A percentile compares a stretch with the other conserved stretches of the same genome.
phyloP scores from a whole-genome alignment of 305 asterid genomes.

The Coffea humblotiana region DNA sequence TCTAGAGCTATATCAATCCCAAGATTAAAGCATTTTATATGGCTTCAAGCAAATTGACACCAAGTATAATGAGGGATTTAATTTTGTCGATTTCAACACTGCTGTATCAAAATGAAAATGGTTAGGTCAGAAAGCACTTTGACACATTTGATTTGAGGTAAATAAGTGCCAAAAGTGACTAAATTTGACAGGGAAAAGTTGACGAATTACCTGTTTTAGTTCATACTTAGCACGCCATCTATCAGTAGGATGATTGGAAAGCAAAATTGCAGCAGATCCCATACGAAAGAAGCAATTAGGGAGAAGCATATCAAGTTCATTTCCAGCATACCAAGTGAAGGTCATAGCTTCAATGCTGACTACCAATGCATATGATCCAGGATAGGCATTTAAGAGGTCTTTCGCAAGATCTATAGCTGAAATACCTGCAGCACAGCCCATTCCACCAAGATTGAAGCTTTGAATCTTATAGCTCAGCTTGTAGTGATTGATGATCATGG shows the following conservation, averaged over 20 bases:
- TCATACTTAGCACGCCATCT: slow-evolving; percentile 64
- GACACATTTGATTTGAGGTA: background rate
- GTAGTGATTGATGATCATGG: slow-evolving; percentile 69
- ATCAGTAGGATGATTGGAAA: slow-evolving; percentile 45
- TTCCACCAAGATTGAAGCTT: slow-evolving; percentile 68
- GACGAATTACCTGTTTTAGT: slow-evolving; percentile 43
- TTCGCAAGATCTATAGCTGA: slow-evolving; percentile 59
- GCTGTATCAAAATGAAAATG: background rate
- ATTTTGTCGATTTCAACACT: background rate
- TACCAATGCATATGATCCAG: slow-evolving; percentile 49
- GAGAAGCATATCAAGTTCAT: slow-evolving; percentile 51
- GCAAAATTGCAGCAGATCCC: slow-evolving; percentile 67
- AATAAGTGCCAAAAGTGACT: background rate
- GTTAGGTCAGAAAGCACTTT: background rate
- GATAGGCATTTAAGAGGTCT: slow-evolving; percentile 54
- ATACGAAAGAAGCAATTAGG: slow-evolving; percentile 66
- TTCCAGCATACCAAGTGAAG: slow-evolving; percentile 63
- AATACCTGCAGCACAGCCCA: slow-evolving; percentile 70
- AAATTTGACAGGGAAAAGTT: background rate
- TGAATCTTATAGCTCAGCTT: slow-evolving; percentile 46
- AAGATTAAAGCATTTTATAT: no score
- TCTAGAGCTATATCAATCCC: no score
- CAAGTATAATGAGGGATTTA: no score
- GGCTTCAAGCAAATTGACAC: no score
- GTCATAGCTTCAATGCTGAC: slow-evolving; percentile 59